Evolutionary conservation across 2,329 filamentous ascomycete genomes (phyloP).

Genomic region (Teratosphaeria gauchensis): DNA sequence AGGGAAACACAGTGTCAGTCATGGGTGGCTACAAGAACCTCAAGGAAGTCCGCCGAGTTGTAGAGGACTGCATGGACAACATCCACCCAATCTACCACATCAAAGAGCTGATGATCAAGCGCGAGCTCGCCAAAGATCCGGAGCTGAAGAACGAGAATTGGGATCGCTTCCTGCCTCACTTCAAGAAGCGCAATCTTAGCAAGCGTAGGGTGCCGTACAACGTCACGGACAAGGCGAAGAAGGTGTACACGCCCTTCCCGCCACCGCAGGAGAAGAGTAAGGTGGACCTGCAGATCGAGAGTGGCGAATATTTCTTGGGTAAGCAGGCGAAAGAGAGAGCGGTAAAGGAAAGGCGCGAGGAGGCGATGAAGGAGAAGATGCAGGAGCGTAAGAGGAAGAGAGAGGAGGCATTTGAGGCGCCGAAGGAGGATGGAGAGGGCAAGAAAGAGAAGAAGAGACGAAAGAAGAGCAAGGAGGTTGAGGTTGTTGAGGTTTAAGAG

Average conservation of each 20-base stretch:
- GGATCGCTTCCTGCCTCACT: constrained; percentile 93
- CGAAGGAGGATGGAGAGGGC: constrained; percentile 58
- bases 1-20: constrained; percentile 85
- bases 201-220: constrained; percentile 74
- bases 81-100: constrained; percentile 86
- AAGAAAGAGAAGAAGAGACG: constrained; percentile 43
- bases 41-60: constrained; percentile 80
- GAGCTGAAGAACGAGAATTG: constrained; percentile 80
- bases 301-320: constrained; percentile 88
- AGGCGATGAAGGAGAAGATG: constrained; percentile 79
- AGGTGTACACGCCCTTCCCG: constrained; percentile 91
- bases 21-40: constrained; percentile 92
- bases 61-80: constrained; percentile 95
- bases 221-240: constrained; percentile 88
- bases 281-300: constrained; percentile 95
- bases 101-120: constrained; percentile 91
- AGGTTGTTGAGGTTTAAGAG: neutral
- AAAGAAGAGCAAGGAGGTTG: constrained; percentile 23
- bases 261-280: constrained; percentile 98
- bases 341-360: constrained; percentile 66
- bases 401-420: constrained; percentile 77
- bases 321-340: constrained; percentile 87
- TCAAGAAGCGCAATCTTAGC: constrained; percentile 85
- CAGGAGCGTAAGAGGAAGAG: constrained; percentile 78
- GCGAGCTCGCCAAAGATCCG: constrained; percentile 81